Percentiles rank a stretch among this genome's conserved stretches.
phyloP scores from a whole-genome alignment of 2,329 filamentous ascomycete genomes.

The Claviceps sp. region DNA sequence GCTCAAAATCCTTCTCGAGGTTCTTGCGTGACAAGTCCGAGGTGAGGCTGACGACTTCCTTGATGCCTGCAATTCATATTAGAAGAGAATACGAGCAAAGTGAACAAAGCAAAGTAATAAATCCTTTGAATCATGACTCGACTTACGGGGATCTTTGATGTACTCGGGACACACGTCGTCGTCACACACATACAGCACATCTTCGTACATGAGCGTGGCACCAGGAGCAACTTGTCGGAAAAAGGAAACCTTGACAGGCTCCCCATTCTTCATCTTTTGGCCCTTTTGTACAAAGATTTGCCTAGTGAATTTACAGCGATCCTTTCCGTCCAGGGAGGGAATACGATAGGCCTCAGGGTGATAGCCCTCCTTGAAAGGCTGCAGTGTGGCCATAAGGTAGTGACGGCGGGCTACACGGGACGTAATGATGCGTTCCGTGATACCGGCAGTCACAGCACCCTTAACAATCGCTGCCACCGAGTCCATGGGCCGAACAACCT shows the following conservation, averaged over 20 bases:
- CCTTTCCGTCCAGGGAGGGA: conserved; percentile 89
- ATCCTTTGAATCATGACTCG: background rate
- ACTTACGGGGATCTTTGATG: conserved; percentile 97
- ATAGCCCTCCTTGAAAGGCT: conserved; percentile 97
- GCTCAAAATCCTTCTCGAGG: conserved; percentile 96
- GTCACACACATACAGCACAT: conserved; percentile 93
- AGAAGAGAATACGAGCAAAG: no score
- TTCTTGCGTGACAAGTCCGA: conserved; percentile 97
- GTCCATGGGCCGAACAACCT: conserved; percentile 97
- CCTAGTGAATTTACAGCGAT: conserved; percentile 94
- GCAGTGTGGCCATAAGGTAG: conserved; percentile 97
- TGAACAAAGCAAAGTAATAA: no score
- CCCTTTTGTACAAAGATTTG: conserved; percentile 99
- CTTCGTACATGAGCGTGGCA: conserved; percentile 97
- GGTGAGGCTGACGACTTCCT: conserved; percentile 95
- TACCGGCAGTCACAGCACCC: conserved; percentile 92
- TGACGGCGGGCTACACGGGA: conserved; percentile 94
- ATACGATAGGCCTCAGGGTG: conserved; percentile 97
- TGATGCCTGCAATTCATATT: conserved; percentile 56
- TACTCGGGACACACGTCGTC: conserved; percentile 98
- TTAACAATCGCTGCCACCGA: conserved; percentile 98
- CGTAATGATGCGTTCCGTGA: conserved; percentile 91
- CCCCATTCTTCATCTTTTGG: conserved; percentile 96
- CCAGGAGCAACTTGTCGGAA: conserved; percentile 96
- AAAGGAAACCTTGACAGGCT: conserved; percentile 97